Evolutionary conservation across 768 basidiomycete genomes (phyloP), one percentile per base, ranked within the genome.

Genomic region (Coprinopsis marcescibilis): DNA sequence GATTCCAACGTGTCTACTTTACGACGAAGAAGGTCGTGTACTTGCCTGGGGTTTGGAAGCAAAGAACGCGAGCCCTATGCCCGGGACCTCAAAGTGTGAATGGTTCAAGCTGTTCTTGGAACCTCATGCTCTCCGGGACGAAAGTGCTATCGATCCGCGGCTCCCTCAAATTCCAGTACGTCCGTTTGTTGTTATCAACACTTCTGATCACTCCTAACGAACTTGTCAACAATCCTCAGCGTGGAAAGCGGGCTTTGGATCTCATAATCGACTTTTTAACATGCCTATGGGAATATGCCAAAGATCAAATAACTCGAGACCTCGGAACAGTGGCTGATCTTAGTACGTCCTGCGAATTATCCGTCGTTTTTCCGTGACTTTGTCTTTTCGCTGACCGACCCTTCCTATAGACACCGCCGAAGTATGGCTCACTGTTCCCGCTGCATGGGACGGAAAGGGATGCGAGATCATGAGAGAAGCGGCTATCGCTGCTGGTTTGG

Each of bases 101-200:
- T 77, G 75, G 74, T 94, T 92, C 72, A 93, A 93, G 58, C 68
- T 93, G 43, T 89, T 88, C 63, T 70, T 94, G 48, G 89, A 92
- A 57, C 90, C 91, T 2, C 77, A 77, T 44, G 87, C 80, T 0
- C 69, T 92, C 36, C 82, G 89, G 26, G 83, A 89, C 58, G 77
- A 83, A 53, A 72, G 73, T 21, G 61, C 76, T 1, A 60, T 89
- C 24, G 89, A 93, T 66, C 83, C 82, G 43, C 82, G 90, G 27
- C 71, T 93, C 15, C 90, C 91, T 26, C 69, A 74, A 3, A 65
- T 92, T 8, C 91, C 90, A 26, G 89, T 89, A 58, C 54, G 84
- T 71, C 14, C 12, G 29, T 43, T 23, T 40, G 13, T 15, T 4
- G 19, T 21, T 8, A 23, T 29, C 2, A 20, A 35, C 50, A 15